A percentile compares a stretch with the other conserved stretches of the same genome.
These are phyloP conservation scores for Aspergillus indologenus DNA, from an alignment of 495 filamentous ascomycete genomes.

Conservation along the genomic window DNA sequence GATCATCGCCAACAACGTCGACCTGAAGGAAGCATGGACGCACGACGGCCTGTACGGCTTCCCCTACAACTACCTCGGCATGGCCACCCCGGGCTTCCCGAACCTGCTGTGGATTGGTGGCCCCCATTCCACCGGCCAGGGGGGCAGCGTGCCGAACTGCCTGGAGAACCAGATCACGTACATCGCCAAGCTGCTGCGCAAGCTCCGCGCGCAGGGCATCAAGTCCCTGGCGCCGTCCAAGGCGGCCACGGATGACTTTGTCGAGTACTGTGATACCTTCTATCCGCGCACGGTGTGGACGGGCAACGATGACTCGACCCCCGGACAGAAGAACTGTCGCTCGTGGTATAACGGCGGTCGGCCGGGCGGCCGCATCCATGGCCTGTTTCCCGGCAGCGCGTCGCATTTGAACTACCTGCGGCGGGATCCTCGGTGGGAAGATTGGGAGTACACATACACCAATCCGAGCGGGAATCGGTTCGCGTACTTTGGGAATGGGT, in stretches of 20 bases:
- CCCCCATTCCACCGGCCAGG: constrained; percentile 47
- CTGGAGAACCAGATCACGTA: constrained; percentile 58
- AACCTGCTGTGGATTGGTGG: constrained; percentile 58
- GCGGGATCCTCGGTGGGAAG: constrained; percentile 66
- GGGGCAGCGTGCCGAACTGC: constrained; percentile 50
- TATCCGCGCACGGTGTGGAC: constrained; percentile 60
- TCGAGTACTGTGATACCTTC: constrained; percentile 59
- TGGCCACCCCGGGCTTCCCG: constrained; percentile 61
- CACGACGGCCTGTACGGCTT: constrained; percentile 52
- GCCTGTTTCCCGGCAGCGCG: constrained; percentile 64
- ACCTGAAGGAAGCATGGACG: constrained; percentile 50
- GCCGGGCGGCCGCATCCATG: constrained; percentile 55
- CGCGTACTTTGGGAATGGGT: constrained; percentile 58
- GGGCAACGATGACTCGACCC: constrained; percentile 25
- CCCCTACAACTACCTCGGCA: constrained; percentile 63
- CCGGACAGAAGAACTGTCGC: constrained; percentile 52
- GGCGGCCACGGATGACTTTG: constrained; percentile 59
- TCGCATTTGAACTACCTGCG: constrained; percentile 54
- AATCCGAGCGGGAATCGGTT: constrained; percentile 51
- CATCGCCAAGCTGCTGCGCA: constrained; percentile 61
- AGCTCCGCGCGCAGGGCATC: constrained; percentile 61
- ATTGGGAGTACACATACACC: constrained; percentile 63
- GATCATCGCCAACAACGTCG: constrained; percentile 48
- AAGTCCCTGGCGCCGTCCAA: constrained; percentile 51
- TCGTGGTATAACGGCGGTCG: constrained; percentile 68